Conservation (phyloP, 768 basidiomycete genomes). For the Kwoniella botswanensis region DNA sequence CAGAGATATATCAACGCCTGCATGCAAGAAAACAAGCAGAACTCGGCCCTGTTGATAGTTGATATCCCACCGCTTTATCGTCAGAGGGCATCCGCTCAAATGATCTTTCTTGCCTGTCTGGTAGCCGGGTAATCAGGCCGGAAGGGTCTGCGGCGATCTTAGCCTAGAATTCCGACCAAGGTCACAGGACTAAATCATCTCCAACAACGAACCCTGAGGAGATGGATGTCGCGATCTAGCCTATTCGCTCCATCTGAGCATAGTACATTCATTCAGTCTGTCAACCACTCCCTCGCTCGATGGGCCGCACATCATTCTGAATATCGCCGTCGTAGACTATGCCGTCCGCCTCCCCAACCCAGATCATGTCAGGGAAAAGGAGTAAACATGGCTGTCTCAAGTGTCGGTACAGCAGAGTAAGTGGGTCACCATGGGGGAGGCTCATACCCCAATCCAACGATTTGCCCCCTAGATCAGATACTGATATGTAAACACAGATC, state of each 20-base stretch:
- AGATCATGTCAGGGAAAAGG: not conserved
- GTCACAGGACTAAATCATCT: not conserved
- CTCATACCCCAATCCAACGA: not conserved
- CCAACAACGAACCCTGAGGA: no score
- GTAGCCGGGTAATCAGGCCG: no score
- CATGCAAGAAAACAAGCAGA: no score
- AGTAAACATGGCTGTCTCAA: constrained; percentile 7
- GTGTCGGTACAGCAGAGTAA: constrained; percentile 15
- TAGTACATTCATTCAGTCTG: not conserved
- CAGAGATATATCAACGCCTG: no score
- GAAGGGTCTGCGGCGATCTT: not conserved
- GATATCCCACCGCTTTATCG: no score
- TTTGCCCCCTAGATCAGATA: not conserved
- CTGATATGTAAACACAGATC: constrained; percentile 4
- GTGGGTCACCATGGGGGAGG: constrained; percentile 1
- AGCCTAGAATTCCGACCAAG: not conserved
- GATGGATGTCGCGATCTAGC: not conserved
- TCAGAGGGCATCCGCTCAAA: no score
- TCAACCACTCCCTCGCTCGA: not conserved
- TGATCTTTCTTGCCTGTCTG: not conserved
- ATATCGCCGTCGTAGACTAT: not conserved
- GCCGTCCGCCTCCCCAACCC: not conserved
- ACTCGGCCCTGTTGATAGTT: no score
- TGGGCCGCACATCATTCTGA: not conserved
- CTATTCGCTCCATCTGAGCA: not conserved